Evolutionary conservation across 257 asterid species (phyloP), one percentile per base, ranked within the genome.

Genomic region (Anisodus acutangulus): DNA sequence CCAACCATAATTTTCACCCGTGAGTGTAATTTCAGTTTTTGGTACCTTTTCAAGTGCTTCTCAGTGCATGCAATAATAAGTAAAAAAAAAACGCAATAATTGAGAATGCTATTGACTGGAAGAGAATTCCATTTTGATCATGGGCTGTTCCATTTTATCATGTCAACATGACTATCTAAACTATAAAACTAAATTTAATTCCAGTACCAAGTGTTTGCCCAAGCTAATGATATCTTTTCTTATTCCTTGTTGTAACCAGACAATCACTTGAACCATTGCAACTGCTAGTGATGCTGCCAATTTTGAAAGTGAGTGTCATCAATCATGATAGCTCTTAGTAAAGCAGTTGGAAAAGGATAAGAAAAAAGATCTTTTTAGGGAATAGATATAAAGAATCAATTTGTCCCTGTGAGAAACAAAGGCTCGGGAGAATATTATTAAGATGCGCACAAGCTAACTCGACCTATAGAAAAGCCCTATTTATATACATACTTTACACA

Each of bases 1-100:
- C 92, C 47, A 89, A 89, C 84, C 91, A 89, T 78, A 92, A 47
- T 88, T 84, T 89, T 43, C 95, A 90, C 70, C 87, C 86, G 98
- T 91, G 86, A 92, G 98, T 89, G 17, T 78, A 31, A 53, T 6
- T 78, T 76, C 81, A 26, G 41, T 26, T 51, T 16, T 76, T 51
- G 51, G 8, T 26, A 76, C 63, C 26, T 72, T 10, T 47, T 74
- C 63, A 76, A 76, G 62, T 51, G 62, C 81, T 51, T 49, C 62
- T 5, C 15, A 51, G 8, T 76, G 45, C 62, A 13, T 12, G 26
- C 22, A 58, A 58, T n/a, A 17, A 6, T 9, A n/a, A 17, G 22
- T 17, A 17, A 57, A 17, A 58, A 58, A 10, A 17, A 31, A 31
- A 31, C 16, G 10, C 63, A 76, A 22, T 12, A 76, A 51, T 22